Evolutionary conservation across 345 rosid species (phyloP).

Genomic region (Anastatica hierochuntica): DNA sequence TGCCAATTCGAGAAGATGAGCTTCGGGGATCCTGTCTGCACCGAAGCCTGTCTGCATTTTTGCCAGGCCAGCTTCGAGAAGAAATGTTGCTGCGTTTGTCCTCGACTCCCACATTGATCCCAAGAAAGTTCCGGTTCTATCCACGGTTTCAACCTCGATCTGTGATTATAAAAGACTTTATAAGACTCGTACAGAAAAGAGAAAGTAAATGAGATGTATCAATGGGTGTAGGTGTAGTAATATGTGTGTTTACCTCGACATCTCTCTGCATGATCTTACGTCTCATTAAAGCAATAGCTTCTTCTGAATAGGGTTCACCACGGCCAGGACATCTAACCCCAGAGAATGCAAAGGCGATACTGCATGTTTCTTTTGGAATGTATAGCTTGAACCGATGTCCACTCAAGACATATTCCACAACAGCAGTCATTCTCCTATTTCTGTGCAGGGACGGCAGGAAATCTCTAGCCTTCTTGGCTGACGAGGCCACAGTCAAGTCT

Average conservation of each 20-base stretch:
- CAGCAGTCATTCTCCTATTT: conserved; percentile 63
- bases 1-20: conserved; percentile 76
- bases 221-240: not conserved
- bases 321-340: conserved; percentile 99
- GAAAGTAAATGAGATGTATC: not conserved
- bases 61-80: conserved; percentile 94
- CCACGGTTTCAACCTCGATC: conserved; percentile 93
- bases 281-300: conserved; percentile 90
- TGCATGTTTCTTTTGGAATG: conserved; percentile 90
- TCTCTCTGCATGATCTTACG: conserved; percentile 94
- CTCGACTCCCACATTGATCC: conserved; percentile 90
- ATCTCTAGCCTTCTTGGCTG: conserved; percentile 83
- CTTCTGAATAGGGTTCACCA: conserved; percentile 81
- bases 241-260: conserved; percentile 63
- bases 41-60: conserved; percentile 82
- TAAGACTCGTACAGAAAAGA: conserved; percentile 4
- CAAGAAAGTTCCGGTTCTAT: conserved; percentile 92
- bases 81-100: conserved; percentile 58
- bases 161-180: conserved; percentile 20
- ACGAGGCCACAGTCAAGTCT: conserved; percentile 67
- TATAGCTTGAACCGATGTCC: conserved; percentile 95
- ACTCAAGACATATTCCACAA: conserved; percentile 92
- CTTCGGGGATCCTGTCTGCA: conserved; percentile 67
- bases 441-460: conserved; percentile 77
- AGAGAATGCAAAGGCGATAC: conserved; percentile 93